phyloP scores from a whole-genome alignment of 164 flowering plant genomes.

The Malania oleifera region DNA sequence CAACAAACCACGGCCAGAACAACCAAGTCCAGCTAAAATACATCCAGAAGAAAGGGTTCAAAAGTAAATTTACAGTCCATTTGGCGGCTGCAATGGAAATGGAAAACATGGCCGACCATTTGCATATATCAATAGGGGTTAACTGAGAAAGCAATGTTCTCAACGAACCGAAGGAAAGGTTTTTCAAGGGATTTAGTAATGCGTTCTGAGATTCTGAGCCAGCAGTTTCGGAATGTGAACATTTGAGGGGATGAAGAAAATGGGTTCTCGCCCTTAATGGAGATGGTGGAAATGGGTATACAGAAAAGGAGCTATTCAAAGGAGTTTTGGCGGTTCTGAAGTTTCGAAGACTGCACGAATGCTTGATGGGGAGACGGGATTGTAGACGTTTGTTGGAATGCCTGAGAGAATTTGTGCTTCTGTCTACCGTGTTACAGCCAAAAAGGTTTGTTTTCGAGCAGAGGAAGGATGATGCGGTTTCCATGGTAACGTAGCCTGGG shows the following conservation, averaged over 20 bases:
- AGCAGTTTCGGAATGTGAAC: conserved; percentile 25
- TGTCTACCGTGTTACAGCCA: conserved; percentile 3
- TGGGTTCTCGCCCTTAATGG: conserved; percentile 15
- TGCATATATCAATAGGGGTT: conserved; percentile 56
- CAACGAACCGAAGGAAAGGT: conserved; percentile 35
- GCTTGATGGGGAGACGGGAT: conserved; percentile 2
- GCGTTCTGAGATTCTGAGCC: conserved; percentile 24
- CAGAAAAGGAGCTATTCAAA: not conserved
- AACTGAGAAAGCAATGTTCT: conserved; percentile 27
- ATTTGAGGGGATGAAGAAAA: conserved; percentile 19
- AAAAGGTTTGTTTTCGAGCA: conserved; percentile 24
- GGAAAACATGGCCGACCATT: conserved; percentile 48
- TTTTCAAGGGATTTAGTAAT: conserved; percentile 25
- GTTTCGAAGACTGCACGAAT: conserved; percentile 2
- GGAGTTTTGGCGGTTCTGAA: conserved; percentile 12
- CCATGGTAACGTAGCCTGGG: conserved; percentile 18
- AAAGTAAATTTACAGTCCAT: conserved; percentile 36
- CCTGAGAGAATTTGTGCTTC: conserved; percentile 23
- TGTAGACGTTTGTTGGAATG: conserved; percentile 38
- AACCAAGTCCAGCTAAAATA: conserved; percentile 93
- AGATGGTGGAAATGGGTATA: not conserved
- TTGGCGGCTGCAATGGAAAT: conserved; percentile 49
- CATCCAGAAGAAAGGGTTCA: conserved; percentile 83
- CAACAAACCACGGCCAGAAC: conserved; percentile 86
- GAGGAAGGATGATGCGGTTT: conserved; percentile 22